phyloP scores from a whole-genome alignment of 345 rosid genomes.

The Euphorbia peplus region DNA sequence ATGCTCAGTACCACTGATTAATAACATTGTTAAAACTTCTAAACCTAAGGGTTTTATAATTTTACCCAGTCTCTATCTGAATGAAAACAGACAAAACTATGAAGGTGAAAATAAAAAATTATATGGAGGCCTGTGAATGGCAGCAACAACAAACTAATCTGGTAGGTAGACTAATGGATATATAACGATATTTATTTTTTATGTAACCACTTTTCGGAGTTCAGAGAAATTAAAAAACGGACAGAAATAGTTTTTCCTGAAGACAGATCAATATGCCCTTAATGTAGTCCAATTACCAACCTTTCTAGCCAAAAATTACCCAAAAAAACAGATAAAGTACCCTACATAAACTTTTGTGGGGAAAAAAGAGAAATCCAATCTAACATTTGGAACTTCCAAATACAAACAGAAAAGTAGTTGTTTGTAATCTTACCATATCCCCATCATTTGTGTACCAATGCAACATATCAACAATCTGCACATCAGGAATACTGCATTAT shows the following conservation, averaged over 20 bases:
- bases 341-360: background rate
- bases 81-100: background rate
- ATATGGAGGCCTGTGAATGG: background rate
- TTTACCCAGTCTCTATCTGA: background rate
- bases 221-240: too few relatives aligned
- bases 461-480: slow-evolving; percentile 82
- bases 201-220: too few relatives aligned
- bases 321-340: background rate
- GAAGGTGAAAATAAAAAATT: background rate
- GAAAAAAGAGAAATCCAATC: background rate
- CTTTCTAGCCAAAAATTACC: background rate
- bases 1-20: background rate
- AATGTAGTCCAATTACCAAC: background rate
- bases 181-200: background rate
- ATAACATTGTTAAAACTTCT: background rate
- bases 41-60: background rate
- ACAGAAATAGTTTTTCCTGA: too few relatives aligned
- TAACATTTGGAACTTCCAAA: background rate
- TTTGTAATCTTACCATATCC: slow-evolving; percentile 64
- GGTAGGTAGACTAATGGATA: background rate
- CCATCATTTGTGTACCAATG: slow-evolving; percentile 81
- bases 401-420: background rate
- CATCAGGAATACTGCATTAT: slow-evolving; percentile 10
- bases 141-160: background rate
- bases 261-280: background rate